Conservation (phyloP, 2,329 filamentous ascomycete species). For the Pyricularia pennisetigena region DNA sequence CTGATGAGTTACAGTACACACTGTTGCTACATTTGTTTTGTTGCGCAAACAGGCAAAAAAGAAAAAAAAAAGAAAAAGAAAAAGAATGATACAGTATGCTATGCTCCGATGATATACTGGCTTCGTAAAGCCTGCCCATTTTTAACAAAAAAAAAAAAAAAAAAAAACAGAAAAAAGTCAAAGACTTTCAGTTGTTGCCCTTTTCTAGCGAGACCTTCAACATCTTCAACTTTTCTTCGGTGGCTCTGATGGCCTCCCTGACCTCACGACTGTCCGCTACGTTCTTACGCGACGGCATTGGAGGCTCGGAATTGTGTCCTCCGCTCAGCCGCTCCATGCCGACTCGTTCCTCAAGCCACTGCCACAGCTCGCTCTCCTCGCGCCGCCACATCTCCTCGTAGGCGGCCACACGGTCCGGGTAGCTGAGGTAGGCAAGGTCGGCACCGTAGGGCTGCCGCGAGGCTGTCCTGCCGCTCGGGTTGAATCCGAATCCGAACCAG, state of each 20-base stretch:
- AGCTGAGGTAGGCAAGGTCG: slow-evolving; percentile 20
- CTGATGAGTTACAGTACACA: neutral
- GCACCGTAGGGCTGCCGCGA: slow-evolving; percentile 23
- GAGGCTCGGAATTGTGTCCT: slow-evolving; percentile 10
- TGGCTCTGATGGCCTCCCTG: slow-evolving; percentile 71
- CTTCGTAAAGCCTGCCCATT: neutral
- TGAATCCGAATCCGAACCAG: slow-evolving; percentile 58
- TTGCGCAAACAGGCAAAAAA: neutral
- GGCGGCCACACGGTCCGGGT: slow-evolving; percentile 62
- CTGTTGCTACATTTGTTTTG: neutral
- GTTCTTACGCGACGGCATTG: slow-evolving; percentile 28
- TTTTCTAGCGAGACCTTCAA: slow-evolving; percentile 64
- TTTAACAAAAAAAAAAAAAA: neutral
- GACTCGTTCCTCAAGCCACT: slow-evolving; percentile 82
- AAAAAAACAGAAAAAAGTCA: neutral
- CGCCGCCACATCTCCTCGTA: slow-evolving; percentile 90
- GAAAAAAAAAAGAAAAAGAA: neutral
- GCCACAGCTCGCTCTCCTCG: slow-evolving; percentile 85
- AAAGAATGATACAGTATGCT: neutral
- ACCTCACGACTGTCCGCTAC: slow-evolving; percentile 57
- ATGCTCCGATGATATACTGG: neutral
- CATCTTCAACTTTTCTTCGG: slow-evolving; percentile 71
- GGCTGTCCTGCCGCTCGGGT: slow-evolving; percentile 18
- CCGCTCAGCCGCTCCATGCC: slow-evolving; percentile 54
- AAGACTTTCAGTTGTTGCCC: slow-evolving; percentile 15